These are phyloP conservation scores for Aspergillus sp. DNA, from an alignment of 2,329 filamentous ascomycete species.

Conservation along the genomic window DNA sequence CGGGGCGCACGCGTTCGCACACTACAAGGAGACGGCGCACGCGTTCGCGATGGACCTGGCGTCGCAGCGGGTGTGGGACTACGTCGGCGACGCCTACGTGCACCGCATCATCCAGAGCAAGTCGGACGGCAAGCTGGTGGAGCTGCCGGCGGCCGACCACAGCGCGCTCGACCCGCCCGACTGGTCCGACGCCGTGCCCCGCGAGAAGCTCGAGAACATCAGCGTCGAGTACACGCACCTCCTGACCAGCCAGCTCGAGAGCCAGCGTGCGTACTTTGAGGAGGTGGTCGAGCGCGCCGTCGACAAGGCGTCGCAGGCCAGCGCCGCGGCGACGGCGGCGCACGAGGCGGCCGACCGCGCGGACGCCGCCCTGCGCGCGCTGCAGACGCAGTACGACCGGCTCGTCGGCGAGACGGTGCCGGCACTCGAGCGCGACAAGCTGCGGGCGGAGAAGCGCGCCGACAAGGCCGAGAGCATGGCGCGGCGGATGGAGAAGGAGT, in stretches of 20 bases:
- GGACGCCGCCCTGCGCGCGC: conserved; percentile 51
- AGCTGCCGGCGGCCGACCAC: conserved; percentile 66
- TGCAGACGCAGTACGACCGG: conserved; percentile 56
- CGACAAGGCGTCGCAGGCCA: conserved; percentile 80
- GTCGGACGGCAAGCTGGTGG: conserved; percentile 86
- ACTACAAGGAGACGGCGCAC: conserved; percentile 87
- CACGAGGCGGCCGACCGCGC: conserved; percentile 67
- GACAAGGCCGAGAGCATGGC: conserved; percentile 74
- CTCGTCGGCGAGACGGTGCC: conserved; percentile 61
- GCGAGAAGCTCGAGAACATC: conserved; percentile 71
- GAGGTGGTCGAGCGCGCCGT: conserved; percentile 85
- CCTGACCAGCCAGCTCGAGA: conserved; percentile 87
- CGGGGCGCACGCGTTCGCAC: conserved; percentile 85
- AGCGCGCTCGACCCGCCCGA: conserved; percentile 43
- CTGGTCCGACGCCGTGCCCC: conserved; percentile 46
- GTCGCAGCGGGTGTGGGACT: conserved; percentile 97
- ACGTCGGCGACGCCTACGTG: conserved; percentile 91
- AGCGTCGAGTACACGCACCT: conserved; percentile 93
- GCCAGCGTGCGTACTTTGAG: conserved; percentile 90
- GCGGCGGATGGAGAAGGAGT: conserved; percentile 69
- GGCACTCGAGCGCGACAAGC: conserved; percentile 69
- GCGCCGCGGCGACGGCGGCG: conserved; percentile 51
- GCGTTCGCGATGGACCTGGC: conserved; percentile 90
- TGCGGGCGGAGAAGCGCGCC: conserved; percentile 66
- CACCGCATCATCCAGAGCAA: conserved; percentile 94